These are phyloP conservation scores for Austroboletus eburneus DNA, from an alignment of 768 basidiomycete species.

Conservation along the genomic window DNA sequence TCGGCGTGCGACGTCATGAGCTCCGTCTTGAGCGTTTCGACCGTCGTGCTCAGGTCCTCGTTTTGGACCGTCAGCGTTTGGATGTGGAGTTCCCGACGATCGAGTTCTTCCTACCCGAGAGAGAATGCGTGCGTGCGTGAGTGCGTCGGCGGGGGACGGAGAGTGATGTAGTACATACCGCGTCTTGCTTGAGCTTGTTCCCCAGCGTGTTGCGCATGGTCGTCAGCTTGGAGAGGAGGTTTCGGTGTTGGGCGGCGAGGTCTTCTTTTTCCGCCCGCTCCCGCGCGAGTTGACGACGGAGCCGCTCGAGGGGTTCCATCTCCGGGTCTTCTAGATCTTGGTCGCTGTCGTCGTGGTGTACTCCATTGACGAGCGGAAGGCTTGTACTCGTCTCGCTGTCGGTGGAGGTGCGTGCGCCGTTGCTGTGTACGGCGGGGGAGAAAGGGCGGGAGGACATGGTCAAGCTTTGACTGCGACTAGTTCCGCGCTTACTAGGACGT, in stretches of 20 bases:
- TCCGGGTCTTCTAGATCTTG: conserved; percentile 30
- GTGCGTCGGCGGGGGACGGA: no score
- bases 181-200: conserved; percentile 93
- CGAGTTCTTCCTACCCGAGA: conserved; percentile 97
- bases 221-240: conserved; percentile 82
- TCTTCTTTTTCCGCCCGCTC: conserved; percentile 84
- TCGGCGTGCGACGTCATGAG: conserved; percentile 74
- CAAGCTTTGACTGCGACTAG: background rate
- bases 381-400: conserved; percentile 39
- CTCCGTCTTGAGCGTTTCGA: conserved; percentile 80
- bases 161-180: conserved; percentile 53
- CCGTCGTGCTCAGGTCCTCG: conserved; percentile 63
- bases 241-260: conserved; percentile 81
- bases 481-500: conserved; percentile 1
- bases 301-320: conserved; percentile 49
- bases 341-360: conserved; percentile 34
- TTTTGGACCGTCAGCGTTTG: conserved; percentile 75
- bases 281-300: conserved; percentile 72
- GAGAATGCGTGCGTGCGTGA: conserved; percentile 1
- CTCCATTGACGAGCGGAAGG: conserved; percentile 31
- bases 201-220: conserved; percentile 91
- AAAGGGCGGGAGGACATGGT: conserved; percentile 27
- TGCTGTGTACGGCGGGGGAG: conserved; percentile 16
- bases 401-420: conserved; percentile 34
- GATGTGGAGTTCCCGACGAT: conserved; percentile 82